Conservation (phyloP, 2,329 filamentous ascomycete species). For the Colletotrichum lupini region DNA sequence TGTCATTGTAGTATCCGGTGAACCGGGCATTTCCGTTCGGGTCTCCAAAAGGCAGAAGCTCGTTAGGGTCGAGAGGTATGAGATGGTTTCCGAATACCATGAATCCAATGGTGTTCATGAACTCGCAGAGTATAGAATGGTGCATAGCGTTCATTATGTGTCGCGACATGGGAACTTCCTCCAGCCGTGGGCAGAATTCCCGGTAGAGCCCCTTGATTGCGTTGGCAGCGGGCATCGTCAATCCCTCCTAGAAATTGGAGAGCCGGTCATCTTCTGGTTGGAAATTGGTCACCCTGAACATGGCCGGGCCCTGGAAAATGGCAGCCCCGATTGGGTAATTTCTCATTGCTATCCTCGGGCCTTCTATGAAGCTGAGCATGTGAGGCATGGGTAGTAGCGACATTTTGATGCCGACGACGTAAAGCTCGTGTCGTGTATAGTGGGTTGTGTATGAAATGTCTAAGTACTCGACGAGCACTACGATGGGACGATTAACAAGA, state of each 20-base stretch:
- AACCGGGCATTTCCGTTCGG: background rate
- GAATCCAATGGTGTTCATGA: slow-evolving; percentile 6
- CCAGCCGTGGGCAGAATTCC: background rate
- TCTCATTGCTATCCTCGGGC: background rate
- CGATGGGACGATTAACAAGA: background rate
- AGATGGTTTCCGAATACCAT: background rate
- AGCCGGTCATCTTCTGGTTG: background rate
- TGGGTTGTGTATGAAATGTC: background rate
- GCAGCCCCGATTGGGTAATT: background rate
- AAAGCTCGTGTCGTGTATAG: background rate
- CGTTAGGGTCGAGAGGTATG: background rate
- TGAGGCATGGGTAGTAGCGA: background rate
- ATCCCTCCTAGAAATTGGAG: background rate
- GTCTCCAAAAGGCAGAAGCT: background rate
- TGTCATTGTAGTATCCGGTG: background rate
- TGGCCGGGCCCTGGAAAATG: background rate
- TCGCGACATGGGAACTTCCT: background rate
- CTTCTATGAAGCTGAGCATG: background rate
- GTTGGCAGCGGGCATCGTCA: background rate
- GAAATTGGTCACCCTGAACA: background rate
- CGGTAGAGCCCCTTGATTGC: background rate
- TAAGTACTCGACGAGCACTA: background rate
- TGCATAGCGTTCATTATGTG: background rate
- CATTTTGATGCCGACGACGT: background rate
- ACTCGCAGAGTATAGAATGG: background rate